Conservation (phyloP, 1,284 basidiomycete genomes). For the Ganoderma leucocontextum region DNA sequence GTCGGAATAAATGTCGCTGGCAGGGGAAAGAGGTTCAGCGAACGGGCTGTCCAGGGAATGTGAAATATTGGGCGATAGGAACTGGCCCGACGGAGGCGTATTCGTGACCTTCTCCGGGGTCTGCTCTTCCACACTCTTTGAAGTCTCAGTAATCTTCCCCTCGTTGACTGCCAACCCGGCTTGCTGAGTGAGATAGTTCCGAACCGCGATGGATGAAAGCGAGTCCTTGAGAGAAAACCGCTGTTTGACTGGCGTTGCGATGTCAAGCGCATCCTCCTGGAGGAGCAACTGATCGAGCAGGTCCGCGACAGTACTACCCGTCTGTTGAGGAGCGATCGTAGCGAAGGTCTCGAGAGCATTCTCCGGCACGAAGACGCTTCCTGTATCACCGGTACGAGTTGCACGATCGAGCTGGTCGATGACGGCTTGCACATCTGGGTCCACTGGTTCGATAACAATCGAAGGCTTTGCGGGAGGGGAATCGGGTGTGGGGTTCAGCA, state of each 20-base stretch:
- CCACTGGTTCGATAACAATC: constrained; percentile 4
- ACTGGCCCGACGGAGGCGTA: constrained; percentile 21
- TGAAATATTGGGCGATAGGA: constrained; percentile 16
- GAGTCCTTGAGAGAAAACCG: constrained; percentile 31
- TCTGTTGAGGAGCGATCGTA: constrained; percentile 17
- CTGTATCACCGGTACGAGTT: constrained; percentile 27
- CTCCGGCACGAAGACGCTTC: constrained; percentile 25
- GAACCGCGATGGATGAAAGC: constrained; percentile 26
- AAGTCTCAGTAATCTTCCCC: constrained; percentile 6
- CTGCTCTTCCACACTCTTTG: constrained; percentile 11
- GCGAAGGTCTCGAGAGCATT: constrained; percentile 17
- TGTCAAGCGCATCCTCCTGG: constrained; percentile 29
- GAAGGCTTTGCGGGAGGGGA: background rate
- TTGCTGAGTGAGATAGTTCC: constrained; percentile 28
- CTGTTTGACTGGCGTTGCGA: constrained; percentile 32
- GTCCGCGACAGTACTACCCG: constrained; percentile 28
- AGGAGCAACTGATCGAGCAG: constrained; percentile 31
- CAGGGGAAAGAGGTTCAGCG: constrained; percentile 29
- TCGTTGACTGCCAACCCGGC: constrained; percentile 23
- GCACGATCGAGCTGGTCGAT: constrained; percentile 31
- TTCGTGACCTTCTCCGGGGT: background rate
- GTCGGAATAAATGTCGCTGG: constrained; percentile 31
- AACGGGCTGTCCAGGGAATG: constrained; percentile 25
- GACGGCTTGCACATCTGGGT: constrained; percentile 25
- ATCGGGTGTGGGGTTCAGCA: background rate